Base-by-base conservation (phyloP, 495 filamentous ascomycete species). In the Glarea lozoyensis region DNA sequence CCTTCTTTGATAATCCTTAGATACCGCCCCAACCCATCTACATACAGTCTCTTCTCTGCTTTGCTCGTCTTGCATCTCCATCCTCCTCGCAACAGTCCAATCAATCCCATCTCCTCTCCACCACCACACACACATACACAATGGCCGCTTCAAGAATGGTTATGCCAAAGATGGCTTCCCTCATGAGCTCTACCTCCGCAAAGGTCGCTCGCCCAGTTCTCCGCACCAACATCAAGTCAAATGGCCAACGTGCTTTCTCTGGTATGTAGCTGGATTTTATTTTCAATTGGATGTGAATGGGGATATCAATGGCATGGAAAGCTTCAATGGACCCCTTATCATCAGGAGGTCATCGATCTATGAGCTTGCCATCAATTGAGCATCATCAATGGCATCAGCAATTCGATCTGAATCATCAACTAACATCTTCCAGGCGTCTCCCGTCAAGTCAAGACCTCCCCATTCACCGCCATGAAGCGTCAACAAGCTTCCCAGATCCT, bases 121-220 rank as follows among this genome's bases (percentile, higher is more conserved):
- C 50, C 57, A 55, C 57, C 55, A 59, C 58, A 57, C 51, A 50
- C 49, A 56, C 44, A 52, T 61, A 72, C 70, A 79, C 72, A 81
- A 84, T 84, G 81, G 75, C 80, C 69, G 75, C 80, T 68, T 68
- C 76, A 64, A 78, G 79, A 67, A 72, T 84, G 61, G 79, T 84
- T 60, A 75, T 77, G 55, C 74, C 76, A 51, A 74, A 77, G 54
- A 68, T 74, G 55, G 69, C 74, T 53, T 68, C 81, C 65, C 73
- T 81, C 70, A 84, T 86, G 72, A 81, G 78, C 71, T 68, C 70
- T 51, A 72, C 71, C 48, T 49, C 53, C 11, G 59, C 59, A 60
- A 82, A 81, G 78, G 78, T 76, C 65, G 79, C 79, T 59, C 79
- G 79, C 67, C 79, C 79, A 64, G 74, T 75, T 59, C 64, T 74